Evolutionary conservation across 2,329 filamentous ascomycete species (phyloP).

Genomic region (Penicillium italicum): DNA sequence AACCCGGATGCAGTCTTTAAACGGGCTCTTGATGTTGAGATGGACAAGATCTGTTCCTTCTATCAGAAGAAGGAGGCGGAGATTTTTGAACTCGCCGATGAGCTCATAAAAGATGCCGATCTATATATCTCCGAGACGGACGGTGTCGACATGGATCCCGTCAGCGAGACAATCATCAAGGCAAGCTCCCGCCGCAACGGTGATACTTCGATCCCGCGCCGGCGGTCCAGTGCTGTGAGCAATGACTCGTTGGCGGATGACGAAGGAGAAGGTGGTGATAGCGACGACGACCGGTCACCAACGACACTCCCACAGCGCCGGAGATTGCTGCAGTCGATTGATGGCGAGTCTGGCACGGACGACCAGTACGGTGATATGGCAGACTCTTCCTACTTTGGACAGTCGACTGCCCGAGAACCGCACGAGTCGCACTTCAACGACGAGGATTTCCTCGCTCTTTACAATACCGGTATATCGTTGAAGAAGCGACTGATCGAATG

Average conservation of each 20-base stretch:
- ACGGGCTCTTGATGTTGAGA: conserved; percentile 76
- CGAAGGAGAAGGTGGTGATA: conserved; percentile 48
- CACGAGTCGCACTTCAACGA: conserved; percentile 77
- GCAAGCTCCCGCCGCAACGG: conserved; percentile 25
- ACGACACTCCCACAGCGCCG: conserved; percentile 8
- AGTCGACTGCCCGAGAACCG: conserved; percentile 20
- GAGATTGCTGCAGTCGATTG: conserved; percentile 22
- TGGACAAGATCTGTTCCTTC: conserved; percentile 92
- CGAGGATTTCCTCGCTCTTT: conserved; percentile 63
- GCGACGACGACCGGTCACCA: conserved; percentile 56
- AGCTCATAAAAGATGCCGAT: conserved; percentile 71
- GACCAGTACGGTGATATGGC: conserved; percentile 34
- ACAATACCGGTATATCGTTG: conserved; percentile 72
- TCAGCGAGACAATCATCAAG: conserved; percentile 42
- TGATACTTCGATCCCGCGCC: conserved; percentile 26
- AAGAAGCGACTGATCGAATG: conserved; percentile 86
- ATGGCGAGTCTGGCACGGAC: conserved; percentile 28
- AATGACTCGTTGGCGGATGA: conserved; percentile 50
- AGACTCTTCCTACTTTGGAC: conserved; percentile 34
- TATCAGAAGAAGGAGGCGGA: conserved; percentile 87
- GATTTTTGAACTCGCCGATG: conserved; percentile 74
- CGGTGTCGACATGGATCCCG: conserved; percentile 43
- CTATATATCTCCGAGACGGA: conserved; percentile 60
- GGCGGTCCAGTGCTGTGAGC: conserved; percentile 46
- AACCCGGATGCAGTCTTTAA: conserved; percentile 80